These are phyloP conservation scores for Ustilago sp. DNA, from an alignment of 1,284 basidiomycete genomes.

Conservation along the genomic window DNA sequence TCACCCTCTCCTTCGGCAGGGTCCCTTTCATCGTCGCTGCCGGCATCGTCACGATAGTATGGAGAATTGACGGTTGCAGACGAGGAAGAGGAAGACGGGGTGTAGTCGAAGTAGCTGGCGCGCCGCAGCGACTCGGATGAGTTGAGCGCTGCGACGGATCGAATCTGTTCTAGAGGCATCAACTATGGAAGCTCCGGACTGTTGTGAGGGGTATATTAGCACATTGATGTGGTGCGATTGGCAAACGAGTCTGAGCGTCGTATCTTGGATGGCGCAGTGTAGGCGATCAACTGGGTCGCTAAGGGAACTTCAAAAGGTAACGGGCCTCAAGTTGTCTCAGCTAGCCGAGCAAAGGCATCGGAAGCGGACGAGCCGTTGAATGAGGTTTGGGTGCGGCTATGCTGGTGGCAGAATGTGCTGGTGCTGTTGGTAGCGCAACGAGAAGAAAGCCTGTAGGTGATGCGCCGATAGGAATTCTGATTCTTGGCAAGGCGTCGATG, in stretches of 20 bases:
- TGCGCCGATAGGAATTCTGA: neutral
- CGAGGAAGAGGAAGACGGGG: neutral
- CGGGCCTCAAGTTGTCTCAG: neutral
- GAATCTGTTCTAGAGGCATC: conserved; percentile 59
- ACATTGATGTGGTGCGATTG: conserved; percentile 16
- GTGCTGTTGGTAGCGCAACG: neutral
- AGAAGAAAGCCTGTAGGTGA: neutral
- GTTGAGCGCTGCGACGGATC: conserved; percentile 48
- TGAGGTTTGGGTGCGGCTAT: neutral
- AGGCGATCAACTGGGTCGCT: neutral
- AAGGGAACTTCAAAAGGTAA: neutral
- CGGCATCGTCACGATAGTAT: conserved; percentile 20
- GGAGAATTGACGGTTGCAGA: conserved; percentile 3
- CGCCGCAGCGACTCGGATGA: conserved; percentile 47
- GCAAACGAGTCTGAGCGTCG: neutral
- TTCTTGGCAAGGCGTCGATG: neutral
- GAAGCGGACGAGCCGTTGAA: conserved; percentile 12
- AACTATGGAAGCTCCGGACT: conserved; percentile 8
- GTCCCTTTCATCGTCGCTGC: conserved; percentile 28
- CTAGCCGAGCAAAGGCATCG: conserved; percentile 4
- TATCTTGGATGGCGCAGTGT: neutral
- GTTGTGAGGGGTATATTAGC: conserved; percentile 21
- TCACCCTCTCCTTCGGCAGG: conserved; percentile 22
- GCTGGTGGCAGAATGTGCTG: neutral
- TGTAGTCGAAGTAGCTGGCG: conserved; percentile 36